These are phyloP conservation scores for Datura wrightii DNA, from an alignment of 257 asterid species.

Conservation along the genomic window DNA sequence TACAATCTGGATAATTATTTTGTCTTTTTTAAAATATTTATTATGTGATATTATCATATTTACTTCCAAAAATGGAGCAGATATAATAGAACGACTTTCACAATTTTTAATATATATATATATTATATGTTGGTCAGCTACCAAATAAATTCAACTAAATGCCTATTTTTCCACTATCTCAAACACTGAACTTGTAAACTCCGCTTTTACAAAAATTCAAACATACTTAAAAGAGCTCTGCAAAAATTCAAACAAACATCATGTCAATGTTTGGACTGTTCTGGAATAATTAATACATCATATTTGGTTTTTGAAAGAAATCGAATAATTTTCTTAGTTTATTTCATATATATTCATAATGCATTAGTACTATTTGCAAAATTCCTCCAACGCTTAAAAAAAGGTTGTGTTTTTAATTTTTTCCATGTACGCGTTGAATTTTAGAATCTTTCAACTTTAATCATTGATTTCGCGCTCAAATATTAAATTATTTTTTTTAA, in stretches of 20 bases:
- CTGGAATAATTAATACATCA: neutral
- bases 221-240: neutral
- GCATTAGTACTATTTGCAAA: neutral
- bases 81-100: too few relatives aligned
- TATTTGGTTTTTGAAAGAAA: neutral
- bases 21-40: too few relatives aligned
- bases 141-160: neutral
- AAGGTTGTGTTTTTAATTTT: too few relatives aligned
- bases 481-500: too few relatives aligned
- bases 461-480: neutral
- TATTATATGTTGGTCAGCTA: too few relatives aligned
- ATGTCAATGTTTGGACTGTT: neutral
- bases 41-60: too few relatives aligned
- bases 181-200: neutral
- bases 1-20: too few relatives aligned
- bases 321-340: too few relatives aligned
- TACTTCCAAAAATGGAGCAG: too few relatives aligned
- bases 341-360: neutral
- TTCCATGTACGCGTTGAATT: too few relatives aligned
- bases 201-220: neutral
- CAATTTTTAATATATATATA: too few relatives aligned
- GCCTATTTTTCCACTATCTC: neutral
- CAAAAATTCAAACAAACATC: constrained; percentile 18
- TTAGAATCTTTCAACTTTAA: neutral
- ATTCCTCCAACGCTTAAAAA: neutral